Base-by-base conservation (phyloP, 148 eudicot genomes). In the Selenicereus undatus region DNA sequence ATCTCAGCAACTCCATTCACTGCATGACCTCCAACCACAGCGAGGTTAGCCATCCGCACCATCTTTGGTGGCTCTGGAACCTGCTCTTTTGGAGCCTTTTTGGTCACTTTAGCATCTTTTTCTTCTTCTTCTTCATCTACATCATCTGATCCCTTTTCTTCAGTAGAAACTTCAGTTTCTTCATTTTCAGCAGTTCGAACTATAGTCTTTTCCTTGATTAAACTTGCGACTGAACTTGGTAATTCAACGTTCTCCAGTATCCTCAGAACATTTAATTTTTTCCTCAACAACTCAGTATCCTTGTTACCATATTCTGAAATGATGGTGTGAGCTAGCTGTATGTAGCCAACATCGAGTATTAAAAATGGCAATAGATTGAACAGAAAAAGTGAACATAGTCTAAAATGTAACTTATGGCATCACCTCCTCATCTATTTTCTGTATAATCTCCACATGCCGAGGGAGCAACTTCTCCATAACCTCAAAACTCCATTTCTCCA, bases 1-100 rank as follows among this genome's bases (percentile, higher is more conserved):
- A 92, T 92, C 84, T 87, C 92, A 65, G 97, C 97, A 88, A 92
- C 97, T 68, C 97, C 97, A 85, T 92, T 92, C 36, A 92, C 94
- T 30, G 90, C 87, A 91, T 92, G 97, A 54, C 97, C 97, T 78
- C 92, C 94, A 54, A 90, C 94, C 58, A 92, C 92, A 86, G 90
- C 87, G 32, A 92, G 94, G 85, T 92, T 92, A 76, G 97, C 97
- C 97, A 92, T 92, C 76, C 90, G 91, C 52, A 92, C 92, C 94
- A 87, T 83, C 90, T 91, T 89, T 58, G 89, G 90, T 22, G 89
- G 91, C 78, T 79, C 58, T 78, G 89, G 85, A 80, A 78, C 83
- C 68, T 88, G 89, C 85, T 85, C 86, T 75, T 81, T 30, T 24
- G 84, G 76, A 80, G 80, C 82, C 50, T 71, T 83, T 78, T 89